A percentile compares a stretch with the other conserved stretches of the same genome.
Evolutionary conservation across 1,284 basidiomycete genomes (phyloP).

Genomic region (Fomitiporia mediterranea): DNA sequence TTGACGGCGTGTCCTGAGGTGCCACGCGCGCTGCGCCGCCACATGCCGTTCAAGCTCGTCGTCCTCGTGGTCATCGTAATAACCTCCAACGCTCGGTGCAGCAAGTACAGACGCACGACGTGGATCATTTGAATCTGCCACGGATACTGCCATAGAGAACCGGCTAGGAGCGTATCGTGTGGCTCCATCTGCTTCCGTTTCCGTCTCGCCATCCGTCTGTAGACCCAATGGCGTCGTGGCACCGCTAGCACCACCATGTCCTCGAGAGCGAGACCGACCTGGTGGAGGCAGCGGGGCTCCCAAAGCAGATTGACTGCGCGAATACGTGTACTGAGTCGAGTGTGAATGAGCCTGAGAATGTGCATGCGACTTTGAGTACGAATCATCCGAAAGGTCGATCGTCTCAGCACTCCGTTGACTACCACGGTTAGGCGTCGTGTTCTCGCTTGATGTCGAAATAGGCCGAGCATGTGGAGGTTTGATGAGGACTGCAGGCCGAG

Average conservation of each 20-base stretch:
- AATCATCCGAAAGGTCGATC: conserved; percentile 8
- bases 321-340: not conserved
- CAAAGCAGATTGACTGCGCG: conserved; percentile 6
- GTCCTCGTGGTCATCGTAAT: conserved; percentile 6
- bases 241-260: not conserved
- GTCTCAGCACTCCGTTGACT: conserved; percentile 35
- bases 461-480: conserved; percentile 27
- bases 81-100: conserved; percentile 10
- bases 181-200: conserved; percentile 1
- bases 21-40: conserved; percentile 5
- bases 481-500: conserved; percentile 31
- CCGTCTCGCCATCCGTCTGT: conserved; percentile 1
- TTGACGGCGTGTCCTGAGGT: not conserved
- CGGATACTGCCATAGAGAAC: conserved; percentile 13
- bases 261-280: conserved; percentile 3
- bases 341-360: conserved; percentile 7
- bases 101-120: conserved; percentile 9
- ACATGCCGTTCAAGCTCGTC: conserved; percentile 7
- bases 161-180: conserved; percentile 8
- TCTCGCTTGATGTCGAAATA: conserved; percentile 32
- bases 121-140: conserved; percentile 12
- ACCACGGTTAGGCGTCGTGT: conserved; percentile 30
- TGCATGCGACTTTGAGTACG: conserved; percentile 6
- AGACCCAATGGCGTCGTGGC: not conserved
- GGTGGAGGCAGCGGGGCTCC: not conserved